Evolutionary conservation across 2,329 filamentous ascomycete genomes (phyloP), one percentile per base, ranked within the genome.

Genomic region (Rhytidhysteron rufulum): DNA sequence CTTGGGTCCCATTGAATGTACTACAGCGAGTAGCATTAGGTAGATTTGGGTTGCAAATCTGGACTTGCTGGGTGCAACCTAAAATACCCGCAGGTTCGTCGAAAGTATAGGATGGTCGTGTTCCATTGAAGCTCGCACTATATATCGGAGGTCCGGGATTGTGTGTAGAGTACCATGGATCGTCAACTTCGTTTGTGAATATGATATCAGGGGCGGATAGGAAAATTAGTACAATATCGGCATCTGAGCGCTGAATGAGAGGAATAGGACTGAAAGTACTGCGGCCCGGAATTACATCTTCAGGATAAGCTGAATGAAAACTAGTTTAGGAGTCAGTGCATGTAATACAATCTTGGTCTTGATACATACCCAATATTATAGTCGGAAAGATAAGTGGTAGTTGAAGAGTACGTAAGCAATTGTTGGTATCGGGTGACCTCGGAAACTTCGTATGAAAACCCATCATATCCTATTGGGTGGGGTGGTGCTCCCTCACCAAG

Each of bases 1-100:
- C n/a, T n/a, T n/a, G n/a, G n/a, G n/a, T n/a, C n/a, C n/a, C n/a
- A n/a, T n/a, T n/a, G n/a, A n/a, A n/a, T n/a, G n/a, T n/a, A n/a
- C n/a, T n/a, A n/a, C 53, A 60, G 19, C 45, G 35, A n/a, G 31
- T 19, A 11, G 31, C 39, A n/a, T 44, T 41, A 16, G 37, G 31
- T 4, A 43, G 40, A 13, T 34, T 48, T 3, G 60, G 56, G n/a
- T 64, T 62, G 45, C 63, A 66, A 25, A 58, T 48, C 43, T 66
- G 58, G 31, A 59, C 54, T 41, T 65, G 63, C 30, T 63, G 58
- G 15, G 50, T 48, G 37, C 65, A 68, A 1, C 52, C 62, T 15
- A 65, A 44, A 5, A 50, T 48, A 11, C 37, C 37, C 13, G 55
- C 43, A 5, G 40, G 49, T 20, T 53, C 34, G 36, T 64, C 59